These are phyloP conservation scores for Hevea brasiliensis DNA, from an alignment of 345 rosid species.

Conservation along the genomic window DNA sequence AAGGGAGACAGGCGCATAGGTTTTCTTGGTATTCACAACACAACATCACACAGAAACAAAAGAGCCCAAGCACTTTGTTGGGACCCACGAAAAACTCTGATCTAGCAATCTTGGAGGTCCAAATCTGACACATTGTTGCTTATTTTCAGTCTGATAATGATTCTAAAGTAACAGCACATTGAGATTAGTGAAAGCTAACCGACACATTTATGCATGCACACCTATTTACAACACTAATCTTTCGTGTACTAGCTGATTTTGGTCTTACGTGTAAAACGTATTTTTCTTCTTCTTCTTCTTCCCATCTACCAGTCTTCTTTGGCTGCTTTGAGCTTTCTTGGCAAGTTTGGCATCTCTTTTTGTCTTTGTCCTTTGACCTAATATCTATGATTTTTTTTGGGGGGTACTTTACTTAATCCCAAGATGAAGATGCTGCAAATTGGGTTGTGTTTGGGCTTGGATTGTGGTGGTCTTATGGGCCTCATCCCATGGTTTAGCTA, in stretches of 20 bases:
- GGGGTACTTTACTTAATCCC: too few relatives aligned
- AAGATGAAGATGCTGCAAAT: background rate
- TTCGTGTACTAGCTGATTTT: background rate
- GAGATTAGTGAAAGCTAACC: conserved; percentile 23
- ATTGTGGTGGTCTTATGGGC: too few relatives aligned
- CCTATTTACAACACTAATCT: conserved; percentile 1
- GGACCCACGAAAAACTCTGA: conserved; percentile 3
- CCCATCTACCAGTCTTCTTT: conserved; percentile 7
- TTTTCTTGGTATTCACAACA: conserved; percentile 18
- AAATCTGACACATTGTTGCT: conserved; percentile 11
- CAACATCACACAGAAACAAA: too few relatives aligned
- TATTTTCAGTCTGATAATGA: conserved; percentile 14
- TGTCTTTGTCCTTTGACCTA: background rate
- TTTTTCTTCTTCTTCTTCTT: background rate
- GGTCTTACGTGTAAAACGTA: conserved; percentile 21
- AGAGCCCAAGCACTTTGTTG: background rate
- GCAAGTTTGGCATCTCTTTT: conserved; percentile 13
- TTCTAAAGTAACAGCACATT: conserved; percentile 15
- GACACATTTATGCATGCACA: conserved; percentile 1
- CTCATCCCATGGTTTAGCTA: too few relatives aligned
- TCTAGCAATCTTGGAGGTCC: conserved; percentile 10
- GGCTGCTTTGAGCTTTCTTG: background rate
- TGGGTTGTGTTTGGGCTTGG: too few relatives aligned
- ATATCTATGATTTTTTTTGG: too few relatives aligned
- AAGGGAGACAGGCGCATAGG: background rate